Conservation (phyloP, 306 rosid species). For the Dryas octopetala region DNA sequence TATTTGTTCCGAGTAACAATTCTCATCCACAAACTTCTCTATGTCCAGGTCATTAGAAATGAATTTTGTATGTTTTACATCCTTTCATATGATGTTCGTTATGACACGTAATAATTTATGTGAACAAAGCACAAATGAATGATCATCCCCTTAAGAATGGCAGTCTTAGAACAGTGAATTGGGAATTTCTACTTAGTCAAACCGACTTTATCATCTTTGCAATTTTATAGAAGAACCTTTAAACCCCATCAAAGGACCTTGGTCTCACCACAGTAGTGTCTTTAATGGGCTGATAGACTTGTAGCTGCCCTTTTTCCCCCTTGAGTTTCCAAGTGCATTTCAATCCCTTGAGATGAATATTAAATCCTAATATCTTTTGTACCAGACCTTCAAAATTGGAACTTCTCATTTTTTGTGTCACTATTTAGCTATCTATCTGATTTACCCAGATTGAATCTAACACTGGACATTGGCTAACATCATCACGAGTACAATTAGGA, state of each 20-base stretch:
- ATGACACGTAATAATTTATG: neutral
- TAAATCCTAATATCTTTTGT: neutral
- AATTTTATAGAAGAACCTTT: neutral
- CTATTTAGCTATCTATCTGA: neutral
- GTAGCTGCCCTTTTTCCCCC: neutral
- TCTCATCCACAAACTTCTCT: neutral
- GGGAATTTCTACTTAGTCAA: neutral
- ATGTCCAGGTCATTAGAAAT: neutral
- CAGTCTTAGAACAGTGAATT: neutral
- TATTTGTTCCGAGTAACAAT: neutral
- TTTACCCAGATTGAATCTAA: neutral
- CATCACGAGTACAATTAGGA: neutral
- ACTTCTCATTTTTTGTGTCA: constrained; percentile 1
- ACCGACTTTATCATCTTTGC: neutral
- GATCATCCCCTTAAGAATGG: neutral
- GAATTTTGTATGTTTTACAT: neutral
- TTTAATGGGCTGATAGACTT: neutral
- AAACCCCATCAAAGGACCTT: neutral
- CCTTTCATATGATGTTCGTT: neutral
- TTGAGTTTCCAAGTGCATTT: neutral
- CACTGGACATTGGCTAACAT: neutral
- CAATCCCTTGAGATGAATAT: neutral
- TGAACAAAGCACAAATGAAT: neutral
- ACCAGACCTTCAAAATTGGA: neutral
- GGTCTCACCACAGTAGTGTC: neutral